Evolutionary conservation across 345 rosid species (phyloP), one percentile per base, ranked within the genome.

Genomic region (Murraya paniculata): DNA sequence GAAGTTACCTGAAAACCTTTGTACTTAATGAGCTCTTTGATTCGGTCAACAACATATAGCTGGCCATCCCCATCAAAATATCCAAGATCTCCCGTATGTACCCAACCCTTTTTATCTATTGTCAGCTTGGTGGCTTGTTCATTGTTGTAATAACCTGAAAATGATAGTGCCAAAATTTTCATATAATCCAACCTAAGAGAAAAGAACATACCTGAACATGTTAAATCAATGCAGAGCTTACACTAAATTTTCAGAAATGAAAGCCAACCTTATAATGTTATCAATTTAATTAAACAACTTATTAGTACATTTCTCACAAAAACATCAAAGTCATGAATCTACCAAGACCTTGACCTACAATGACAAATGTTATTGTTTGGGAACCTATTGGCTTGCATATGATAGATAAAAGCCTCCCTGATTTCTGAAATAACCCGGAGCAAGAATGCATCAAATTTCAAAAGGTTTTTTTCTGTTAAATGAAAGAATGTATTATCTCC

Each of bases 31-130:
- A 94, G 96, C 86, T 91, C 98, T 86, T 96, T 96, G 79, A 94
- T 84, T 69, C 98, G 83, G 76, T 96, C 99, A 72, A 91, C 97
- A 50, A 96, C 93, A 70, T 19, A 92, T 28, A 96, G 82, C 56
- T 58, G 84, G 27, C 98, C 99, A 14, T 90, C 90, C 6, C 85
- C 98, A 38, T 94, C 87, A 77, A 96, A 89, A 75, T 90, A 93
- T 39, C 99, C 99, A 66, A 96, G 93, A 87, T 96, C 98, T 66
- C 99, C 97, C 0, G 98, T 96, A 78, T 91, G 97, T 3, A 96
- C 89, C 98, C 97, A 96, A 58, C 98, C 97, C 60, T 90, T 83
- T 50, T 56, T 80, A 82, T 94, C 98, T 74, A 96, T 88, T 14
- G 97, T 90, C 77, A 79, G 84, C 79, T 87, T 88, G 18, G 98